Base-by-base conservation (phyloP, 352 stramenopile species). In the Phytophthora chlamydospora region DNA sequence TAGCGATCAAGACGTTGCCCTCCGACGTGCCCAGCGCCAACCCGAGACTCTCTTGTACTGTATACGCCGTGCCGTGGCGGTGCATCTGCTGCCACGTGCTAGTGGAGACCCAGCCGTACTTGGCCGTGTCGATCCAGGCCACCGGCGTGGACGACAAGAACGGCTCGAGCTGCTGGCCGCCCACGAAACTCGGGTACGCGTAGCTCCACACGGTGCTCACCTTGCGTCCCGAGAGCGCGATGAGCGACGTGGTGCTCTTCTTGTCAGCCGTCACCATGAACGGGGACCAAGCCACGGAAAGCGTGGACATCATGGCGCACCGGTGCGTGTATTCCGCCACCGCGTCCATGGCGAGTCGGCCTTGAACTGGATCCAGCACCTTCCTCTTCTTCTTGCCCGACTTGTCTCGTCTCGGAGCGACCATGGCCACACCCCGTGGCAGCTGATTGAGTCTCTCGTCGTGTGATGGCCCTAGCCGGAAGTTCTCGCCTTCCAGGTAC, bases 121-220 rank as follows among this genome's bases (percentile, higher is more conserved):
- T 77, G n/a, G 90, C 75, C 33, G 85, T 92, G 42, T 91, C 76
- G 42, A 91, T 66, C 78, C 76, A 86, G 24, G 67, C 78, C 46
- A 83, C 45, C 17, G 80, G 83, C 24, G 66, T 51, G 14, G 54
- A 51, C 16, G 73, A 83, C 35, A 88, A 43, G 38, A 81, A 67
- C 6, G 45, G 39, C 4, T 61, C 47, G 0, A 65, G 34, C 4
- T 58, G 46, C 46, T 63, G 67, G 48, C n/a, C 62, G 9, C 33
- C 42, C 13, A 69, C 66, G 27, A 83, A 85, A 6, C 48, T 69
- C 14, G 75, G 78, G 27, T 81, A 78, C 33, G 65, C 62, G 57
- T 89, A 95, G 4, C 65, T 73, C 85, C 85, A 95, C 40, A 95
- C 62, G 0, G 85, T 93, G 46, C 77, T 77, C 33, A 91, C 58